phyloP scores from a whole-genome alignment of 140 eudicot species.

The Stevia rebaudiana region DNA sequence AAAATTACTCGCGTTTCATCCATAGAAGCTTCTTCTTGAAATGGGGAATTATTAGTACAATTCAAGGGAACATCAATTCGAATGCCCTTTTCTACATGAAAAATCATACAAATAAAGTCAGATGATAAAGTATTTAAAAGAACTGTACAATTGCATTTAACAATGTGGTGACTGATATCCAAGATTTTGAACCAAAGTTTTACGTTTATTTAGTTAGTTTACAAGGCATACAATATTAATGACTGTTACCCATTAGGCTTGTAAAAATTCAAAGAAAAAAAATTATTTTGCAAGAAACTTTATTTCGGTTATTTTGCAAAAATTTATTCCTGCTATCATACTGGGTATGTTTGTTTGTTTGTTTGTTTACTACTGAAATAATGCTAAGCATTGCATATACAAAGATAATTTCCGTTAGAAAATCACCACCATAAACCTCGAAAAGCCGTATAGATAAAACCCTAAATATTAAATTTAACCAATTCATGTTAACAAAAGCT shows the following conservation, averaged over 20 bases:
- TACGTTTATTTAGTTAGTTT: no score
- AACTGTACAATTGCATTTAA: not conserved
- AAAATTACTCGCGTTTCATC: conserved; percentile 19
- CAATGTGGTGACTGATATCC: not conserved
- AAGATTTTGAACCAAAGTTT: not conserved
- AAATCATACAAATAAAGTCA: not conserved
- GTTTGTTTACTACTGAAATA: not conserved
- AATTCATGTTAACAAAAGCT: not conserved
- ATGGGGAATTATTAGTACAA: conserved; percentile 5
- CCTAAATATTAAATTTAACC: not conserved
- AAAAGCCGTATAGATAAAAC: not conserved
- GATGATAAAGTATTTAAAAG: not conserved
- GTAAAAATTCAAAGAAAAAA: no score
- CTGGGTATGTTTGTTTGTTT: no score
- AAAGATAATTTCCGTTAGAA: not conserved
- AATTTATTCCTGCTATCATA: no score
- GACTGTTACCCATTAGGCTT: no score
- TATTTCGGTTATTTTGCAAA: no score
- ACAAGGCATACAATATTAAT: not conserved
- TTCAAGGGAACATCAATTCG: not conserved
- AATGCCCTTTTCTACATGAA: conserved; percentile 13
- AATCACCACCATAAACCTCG: not conserved
- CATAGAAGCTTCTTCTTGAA: conserved; percentile 12
- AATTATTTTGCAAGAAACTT: no score
- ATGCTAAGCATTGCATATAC: not conserved